Evolutionary conservation across 306 rosid genomes (phyloP), one percentile per base, ranked within the genome.

Genomic region (Prunus salicina): DNA sequence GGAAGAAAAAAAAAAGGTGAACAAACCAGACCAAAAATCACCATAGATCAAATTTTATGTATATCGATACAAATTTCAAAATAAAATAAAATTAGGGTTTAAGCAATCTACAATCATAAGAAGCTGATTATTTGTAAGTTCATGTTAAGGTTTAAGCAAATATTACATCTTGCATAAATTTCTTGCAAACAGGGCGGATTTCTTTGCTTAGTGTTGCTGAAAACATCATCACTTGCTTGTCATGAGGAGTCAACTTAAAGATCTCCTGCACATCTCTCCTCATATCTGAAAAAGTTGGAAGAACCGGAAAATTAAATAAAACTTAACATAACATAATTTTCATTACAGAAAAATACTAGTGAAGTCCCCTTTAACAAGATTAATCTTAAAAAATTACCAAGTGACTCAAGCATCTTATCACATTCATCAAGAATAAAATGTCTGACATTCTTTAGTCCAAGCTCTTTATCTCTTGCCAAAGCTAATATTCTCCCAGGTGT

Each of bases 161-260:
- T 73, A 84, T 76, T 86, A 90, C 96, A 82, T 90, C 96, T 86
- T 90, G 93, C 96, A 90, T 90, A 79, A 90, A 90, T 24, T 90
- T 90, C 88, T 90, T 90, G 93, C 96, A 90, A 74, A 90, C 93
- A 76, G 93, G 93, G 28, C 93, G 89, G 49, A 90, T 90, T 51
- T 90, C 96, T 80, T 88, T 88, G 81, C 91, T 90, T 58, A 90
- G 91, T 16, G 93, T 90, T 52, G 93, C 93, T 13, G 96, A 88
- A 87, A 90, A 88, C 93, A 90, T 90, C 96, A 90, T 90, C 76
- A 88, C 96, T 85, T 90, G 91, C 82, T 90, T 90, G 75, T 90
- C 91, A 78, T 90, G 96, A 47, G 96, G 96, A 68, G 96, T 90
- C 85, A 86, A 34, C 83, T 82, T 90, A 76, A 90, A 88, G 68